Evolutionary conservation across 2,329 filamentous ascomycete genomes (phyloP).

Genomic region (Paradendryphiella salina): DNA sequence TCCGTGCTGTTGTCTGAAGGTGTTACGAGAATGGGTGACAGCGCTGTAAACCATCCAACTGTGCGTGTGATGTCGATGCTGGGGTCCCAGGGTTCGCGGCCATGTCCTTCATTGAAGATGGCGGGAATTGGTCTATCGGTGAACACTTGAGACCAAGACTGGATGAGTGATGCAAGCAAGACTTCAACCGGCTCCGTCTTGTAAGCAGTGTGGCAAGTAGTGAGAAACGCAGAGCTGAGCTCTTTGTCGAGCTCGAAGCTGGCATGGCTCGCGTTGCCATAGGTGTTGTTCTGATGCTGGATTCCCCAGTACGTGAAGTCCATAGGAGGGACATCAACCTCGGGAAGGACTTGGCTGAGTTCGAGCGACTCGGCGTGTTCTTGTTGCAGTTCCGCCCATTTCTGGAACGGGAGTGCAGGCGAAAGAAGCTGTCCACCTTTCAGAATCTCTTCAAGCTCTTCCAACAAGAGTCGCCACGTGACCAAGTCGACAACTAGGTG

Average conservation of each 20-base stretch:
- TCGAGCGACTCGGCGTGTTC: slow-evolving; percentile 38
- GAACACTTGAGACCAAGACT: slow-evolving; percentile 61
- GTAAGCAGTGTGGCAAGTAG: slow-evolving; percentile 50
- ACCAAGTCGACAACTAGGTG: slow-evolving; percentile 52
- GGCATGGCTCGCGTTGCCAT: slow-evolving; percentile 43
- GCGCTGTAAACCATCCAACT: slow-evolving; percentile 63
- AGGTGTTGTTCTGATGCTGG: slow-evolving; percentile 40
- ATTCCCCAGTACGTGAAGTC: slow-evolving; percentile 49
- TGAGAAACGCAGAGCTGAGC: slow-evolving; percentile 33
- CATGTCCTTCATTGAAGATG: slow-evolving; percentile 51
- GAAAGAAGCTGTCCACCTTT: slow-evolving; percentile 39
- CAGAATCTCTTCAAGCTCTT: slow-evolving; percentile 51
- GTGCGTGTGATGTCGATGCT: slow-evolving; percentile 60
- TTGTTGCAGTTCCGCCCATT: slow-evolving; percentile 46
- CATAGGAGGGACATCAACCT: slow-evolving; percentile 35
- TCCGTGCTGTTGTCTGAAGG: slow-evolving; percentile 47
- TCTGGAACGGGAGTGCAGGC: slow-evolving; percentile 42
- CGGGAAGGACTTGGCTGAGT: slow-evolving; percentile 32
- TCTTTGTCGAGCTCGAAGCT: slow-evolving; percentile 38
- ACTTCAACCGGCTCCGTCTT: slow-evolving; percentile 59
- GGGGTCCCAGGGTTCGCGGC: slow-evolving; percentile 46
- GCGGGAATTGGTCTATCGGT: slow-evolving; percentile 56
- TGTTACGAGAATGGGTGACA: slow-evolving; percentile 51
- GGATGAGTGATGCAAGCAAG: slow-evolving; percentile 59
- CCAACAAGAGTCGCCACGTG: slow-evolving; percentile 52